Conservation (phyloP, 2,329 filamentous ascomycete genomes). For the Cytospora leucostoma region DNA sequence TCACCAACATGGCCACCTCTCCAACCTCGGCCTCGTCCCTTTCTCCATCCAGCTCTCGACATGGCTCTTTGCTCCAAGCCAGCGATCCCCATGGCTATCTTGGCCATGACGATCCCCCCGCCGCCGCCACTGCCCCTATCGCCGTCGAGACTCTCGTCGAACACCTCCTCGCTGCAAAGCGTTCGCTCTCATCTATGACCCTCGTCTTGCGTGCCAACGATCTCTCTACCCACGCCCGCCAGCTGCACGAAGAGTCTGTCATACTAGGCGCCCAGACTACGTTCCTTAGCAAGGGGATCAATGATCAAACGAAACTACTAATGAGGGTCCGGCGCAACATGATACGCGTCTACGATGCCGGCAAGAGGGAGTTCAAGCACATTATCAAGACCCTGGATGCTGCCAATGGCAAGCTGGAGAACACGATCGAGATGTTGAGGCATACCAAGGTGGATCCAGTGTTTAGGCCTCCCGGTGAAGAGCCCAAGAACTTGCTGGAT, state of each 20-base stretch:
- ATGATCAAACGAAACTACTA: slow-evolving; percentile 56
- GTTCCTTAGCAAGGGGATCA: slow-evolving; percentile 67
- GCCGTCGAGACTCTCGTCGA: slow-evolving; percentile 77
- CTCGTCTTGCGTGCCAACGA: slow-evolving; percentile 86
- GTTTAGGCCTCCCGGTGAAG: slow-evolving; percentile 61
- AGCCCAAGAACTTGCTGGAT: slow-evolving; percentile 66
- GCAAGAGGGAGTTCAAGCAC: slow-evolving; percentile 60
- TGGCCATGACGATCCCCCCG: slow-evolving; percentile 31
- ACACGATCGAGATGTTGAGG: slow-evolving; percentile 66
- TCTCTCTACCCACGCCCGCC: slow-evolving; percentile 74
- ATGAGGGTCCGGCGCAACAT: slow-evolving; percentile 53
- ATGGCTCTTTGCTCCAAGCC: slow-evolving; percentile 14
- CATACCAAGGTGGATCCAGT: slow-evolving; percentile 64
- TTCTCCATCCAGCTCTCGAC: slow-evolving; percentile 19
- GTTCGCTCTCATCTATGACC: slow-evolving; percentile 79
- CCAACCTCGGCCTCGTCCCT: slow-evolving; percentile 23
- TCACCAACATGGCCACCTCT: slow-evolving; percentile 13
- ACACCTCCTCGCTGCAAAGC: slow-evolving; percentile 83
- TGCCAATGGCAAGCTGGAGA: slow-evolving; percentile 63
- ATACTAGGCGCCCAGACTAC: slow-evolving; percentile 68
- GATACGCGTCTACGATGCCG: slow-evolving; percentile 57
- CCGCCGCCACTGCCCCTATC: slow-evolving; percentile 42
- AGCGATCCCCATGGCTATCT: neutral
- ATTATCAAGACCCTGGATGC: slow-evolving; percentile 67
- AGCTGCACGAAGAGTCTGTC: slow-evolving; percentile 75